Percentiles rank a stretch among this genome's conserved stretches.
phyloP scores from a whole-genome alignment of 768 basidiomycete species.

The Auriscalpium orientale region DNA sequence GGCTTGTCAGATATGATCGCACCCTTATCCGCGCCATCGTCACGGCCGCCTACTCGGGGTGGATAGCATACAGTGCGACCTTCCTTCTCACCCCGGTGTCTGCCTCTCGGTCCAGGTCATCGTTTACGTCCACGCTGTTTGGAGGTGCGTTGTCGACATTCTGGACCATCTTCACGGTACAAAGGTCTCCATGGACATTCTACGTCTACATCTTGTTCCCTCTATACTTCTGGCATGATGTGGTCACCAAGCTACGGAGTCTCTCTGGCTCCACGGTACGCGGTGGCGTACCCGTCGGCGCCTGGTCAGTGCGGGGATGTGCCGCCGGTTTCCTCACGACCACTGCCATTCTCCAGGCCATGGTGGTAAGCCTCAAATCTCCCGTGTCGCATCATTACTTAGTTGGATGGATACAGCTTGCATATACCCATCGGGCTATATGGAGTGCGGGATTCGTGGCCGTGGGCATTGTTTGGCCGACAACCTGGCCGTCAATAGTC shows the following conservation, averaged over 20 bases:
- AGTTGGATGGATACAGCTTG: slow-evolving; percentile 34
- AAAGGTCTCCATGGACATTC: slow-evolving; percentile 62
- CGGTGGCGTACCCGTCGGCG: neutral
- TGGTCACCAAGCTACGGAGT: slow-evolving; percentile 15
- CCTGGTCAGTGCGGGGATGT: slow-evolving; percentile 6
- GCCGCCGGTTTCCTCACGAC: slow-evolving; percentile 26
- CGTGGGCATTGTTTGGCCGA: slow-evolving; percentile 63
- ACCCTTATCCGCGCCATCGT: slow-evolving; percentile 64
- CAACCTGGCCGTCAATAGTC: slow-evolving; percentile 36
- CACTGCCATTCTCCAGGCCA: slow-evolving; percentile 45
- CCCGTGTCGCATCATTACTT: neutral
- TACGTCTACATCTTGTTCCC: slow-evolving; percentile 74
- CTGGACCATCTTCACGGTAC: slow-evolving; percentile 49
- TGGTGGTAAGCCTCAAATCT: slow-evolving; percentile 52
- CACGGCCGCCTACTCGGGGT: slow-evolving; percentile 64
- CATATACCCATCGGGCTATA: slow-evolving; percentile 61
- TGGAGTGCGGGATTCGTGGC: slow-evolving; percentile 63
- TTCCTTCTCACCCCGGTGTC: slow-evolving; percentile 43
- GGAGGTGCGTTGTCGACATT: slow-evolving; percentile 25
- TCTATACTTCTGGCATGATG: slow-evolving; percentile 67
- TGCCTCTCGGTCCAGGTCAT: neutral
- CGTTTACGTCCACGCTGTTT: slow-evolving; percentile 5
- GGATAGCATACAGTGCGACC: slow-evolving; percentile 61
- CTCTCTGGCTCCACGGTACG: too few relatives aligned
- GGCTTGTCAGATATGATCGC: slow-evolving; percentile 55